Evolutionary conservation across 1,284 basidiomycete species (phyloP).

Genomic region (Pseudozyma thailandica): DNA sequence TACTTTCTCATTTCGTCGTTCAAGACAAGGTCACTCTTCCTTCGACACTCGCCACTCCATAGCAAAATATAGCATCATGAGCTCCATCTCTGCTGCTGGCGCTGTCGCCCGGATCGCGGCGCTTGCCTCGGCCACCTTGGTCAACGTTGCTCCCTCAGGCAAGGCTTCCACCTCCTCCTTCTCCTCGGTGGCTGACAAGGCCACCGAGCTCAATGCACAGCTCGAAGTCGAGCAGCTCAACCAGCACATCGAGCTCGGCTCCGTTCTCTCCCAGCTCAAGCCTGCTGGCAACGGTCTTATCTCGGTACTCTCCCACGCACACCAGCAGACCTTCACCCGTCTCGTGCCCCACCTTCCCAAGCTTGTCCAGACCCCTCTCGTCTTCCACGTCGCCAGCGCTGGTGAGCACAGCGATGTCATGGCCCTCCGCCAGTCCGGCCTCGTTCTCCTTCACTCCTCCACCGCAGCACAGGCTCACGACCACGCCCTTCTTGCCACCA

Average conservation of each 20-base stretch:
- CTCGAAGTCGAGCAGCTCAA: constrained; percentile 50
- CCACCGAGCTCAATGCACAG: constrained; percentile 32
- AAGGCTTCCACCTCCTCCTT: constrained; percentile 40
- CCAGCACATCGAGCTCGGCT: constrained; percentile 50
- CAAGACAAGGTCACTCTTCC: background rate
- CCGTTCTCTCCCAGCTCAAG: constrained; percentile 49
- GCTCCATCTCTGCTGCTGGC: constrained; percentile 43
- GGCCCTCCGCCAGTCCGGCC: constrained; percentile 73
- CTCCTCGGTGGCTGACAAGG: constrained; percentile 30
- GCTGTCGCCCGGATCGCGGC: constrained; percentile 49
- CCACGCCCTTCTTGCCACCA: constrained; percentile 77
- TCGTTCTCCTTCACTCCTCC: constrained; percentile 76
- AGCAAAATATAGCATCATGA: constrained; percentile 24
- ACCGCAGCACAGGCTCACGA: constrained; percentile 78
- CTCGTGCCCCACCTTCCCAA: constrained; percentile 62
- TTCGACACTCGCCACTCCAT: background rate
- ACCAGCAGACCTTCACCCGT: constrained; percentile 54
- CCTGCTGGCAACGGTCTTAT: constrained; percentile 45
- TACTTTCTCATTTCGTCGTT: background rate
- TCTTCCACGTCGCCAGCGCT: constrained; percentile 58
- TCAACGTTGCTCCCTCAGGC: constrained; percentile 43
- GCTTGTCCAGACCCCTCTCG: constrained; percentile 54
- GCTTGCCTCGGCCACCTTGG: constrained; percentile 45
- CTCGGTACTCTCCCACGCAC: constrained; percentile 51
- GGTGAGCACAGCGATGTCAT: constrained; percentile 75